phyloP scores from a whole-genome alignment of 352 stramenopile species.

The Pythium biforme region DNA sequence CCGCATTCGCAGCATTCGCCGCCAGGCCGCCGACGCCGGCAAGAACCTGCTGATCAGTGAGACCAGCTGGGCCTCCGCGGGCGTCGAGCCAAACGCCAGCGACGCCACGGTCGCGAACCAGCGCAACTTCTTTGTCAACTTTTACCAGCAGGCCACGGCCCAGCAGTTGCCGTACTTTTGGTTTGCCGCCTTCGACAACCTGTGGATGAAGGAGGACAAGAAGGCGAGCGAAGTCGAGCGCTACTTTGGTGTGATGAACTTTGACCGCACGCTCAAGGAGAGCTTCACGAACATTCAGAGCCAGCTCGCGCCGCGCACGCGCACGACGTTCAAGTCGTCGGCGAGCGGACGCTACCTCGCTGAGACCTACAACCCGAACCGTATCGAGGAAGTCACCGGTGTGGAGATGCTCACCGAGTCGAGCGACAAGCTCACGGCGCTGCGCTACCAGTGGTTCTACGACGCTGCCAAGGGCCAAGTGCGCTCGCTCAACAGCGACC shows the following conservation, averaged over 20 bases:
- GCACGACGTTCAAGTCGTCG: slow-evolving; percentile 17
- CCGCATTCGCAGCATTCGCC: slow-evolving; percentile 47
- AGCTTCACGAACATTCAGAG: slow-evolving; percentile 45
- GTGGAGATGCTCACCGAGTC: slow-evolving; percentile 44
- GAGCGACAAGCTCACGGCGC: slow-evolving; percentile 43
- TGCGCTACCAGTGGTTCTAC: slow-evolving; percentile 72
- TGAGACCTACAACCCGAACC: slow-evolving; percentile 24
- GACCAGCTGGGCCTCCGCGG: slow-evolving; percentile 59
- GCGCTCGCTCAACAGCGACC: slow-evolving; percentile 66
- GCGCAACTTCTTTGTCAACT: slow-evolving; percentile 68
- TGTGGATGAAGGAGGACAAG: slow-evolving; percentile 41
- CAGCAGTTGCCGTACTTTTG: slow-evolving; percentile 70
- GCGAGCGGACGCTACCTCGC: slow-evolving; percentile 22
- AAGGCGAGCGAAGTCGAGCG: slow-evolving; percentile 45
- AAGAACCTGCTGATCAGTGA: slow-evolving; percentile 75
- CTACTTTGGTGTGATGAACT: slow-evolving; percentile 62
- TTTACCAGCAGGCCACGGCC: slow-evolving; percentile 49
- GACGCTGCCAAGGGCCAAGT: slow-evolving; percentile 45
- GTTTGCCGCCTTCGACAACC: slow-evolving; percentile 68
- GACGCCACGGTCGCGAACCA: slow-evolving; percentile 51
- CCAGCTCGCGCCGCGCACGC: slow-evolving; percentile 29
- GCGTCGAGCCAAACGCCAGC: slow-evolving; percentile 28
- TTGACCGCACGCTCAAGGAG: slow-evolving; percentile 50
- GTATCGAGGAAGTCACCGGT: slow-evolving; percentile 37
- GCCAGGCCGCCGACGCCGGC: slow-evolving; percentile 37